Conservation (phyloP, 192 early-diverging fungal species). For the Phlyctochytrium planicorne region DNA sequence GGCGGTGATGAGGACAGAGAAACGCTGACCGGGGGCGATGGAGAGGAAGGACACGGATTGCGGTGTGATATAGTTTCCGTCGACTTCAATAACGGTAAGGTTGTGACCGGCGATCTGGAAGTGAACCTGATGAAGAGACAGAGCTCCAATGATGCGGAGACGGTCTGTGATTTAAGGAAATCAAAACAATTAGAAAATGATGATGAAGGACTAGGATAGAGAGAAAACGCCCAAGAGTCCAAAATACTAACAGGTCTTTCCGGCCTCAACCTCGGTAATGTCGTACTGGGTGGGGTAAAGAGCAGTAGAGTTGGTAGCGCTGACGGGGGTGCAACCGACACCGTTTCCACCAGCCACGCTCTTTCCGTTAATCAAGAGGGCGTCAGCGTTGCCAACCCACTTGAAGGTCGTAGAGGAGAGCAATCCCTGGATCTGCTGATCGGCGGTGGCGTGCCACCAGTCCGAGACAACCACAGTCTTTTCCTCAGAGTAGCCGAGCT, state of each 20-base stretch:
- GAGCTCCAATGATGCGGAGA: not conserved
- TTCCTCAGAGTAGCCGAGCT: not conserved
- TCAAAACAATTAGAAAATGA: not conserved
- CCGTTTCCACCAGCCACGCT: not conserved
- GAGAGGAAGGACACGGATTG: not conserved
- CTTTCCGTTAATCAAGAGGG: not conserved
- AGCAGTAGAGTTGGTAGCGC: not conserved
- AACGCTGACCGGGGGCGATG: conserved; percentile 16
- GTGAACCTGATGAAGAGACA: not conserved
- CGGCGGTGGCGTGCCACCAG: not conserved
- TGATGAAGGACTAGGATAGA: not conserved
- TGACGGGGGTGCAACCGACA: conserved; percentile 1
- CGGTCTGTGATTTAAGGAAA: not conserved
- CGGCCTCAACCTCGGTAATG: not conserved
- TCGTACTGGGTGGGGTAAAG: conserved; percentile 2
- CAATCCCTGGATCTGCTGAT: not conserved
- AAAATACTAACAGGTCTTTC: not conserved
- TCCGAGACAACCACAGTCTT: not conserved
- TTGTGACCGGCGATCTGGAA: conserved; percentile 1
- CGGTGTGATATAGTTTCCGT: conserved; percentile 9
- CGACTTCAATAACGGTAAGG: conserved; percentile 6
- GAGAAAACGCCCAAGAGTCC: not conserved
- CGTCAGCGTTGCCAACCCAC: not conserved
- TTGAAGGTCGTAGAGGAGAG: not conserved
- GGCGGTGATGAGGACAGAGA: conserved; percentile 5